Evolutionary conservation across 2,329 filamentous ascomycete species (phyloP).

Genomic region (Nemania abortiva): DNA sequence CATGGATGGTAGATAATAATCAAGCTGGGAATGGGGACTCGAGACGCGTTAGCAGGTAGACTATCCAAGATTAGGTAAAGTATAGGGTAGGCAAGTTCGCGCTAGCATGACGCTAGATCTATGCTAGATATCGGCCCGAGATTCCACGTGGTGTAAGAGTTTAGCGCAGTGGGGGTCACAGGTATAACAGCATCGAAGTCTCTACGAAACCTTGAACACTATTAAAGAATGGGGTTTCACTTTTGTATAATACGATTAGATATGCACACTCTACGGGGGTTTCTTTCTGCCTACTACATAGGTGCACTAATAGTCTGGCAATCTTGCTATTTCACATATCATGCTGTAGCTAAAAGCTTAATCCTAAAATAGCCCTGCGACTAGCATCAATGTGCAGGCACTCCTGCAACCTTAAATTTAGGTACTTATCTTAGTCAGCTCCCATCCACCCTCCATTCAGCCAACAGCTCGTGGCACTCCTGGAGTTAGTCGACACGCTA

Average conservation of each 20-base stretch:
- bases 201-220: no score
- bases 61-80: no score
- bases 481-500: slow-evolving; percentile 51
- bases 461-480: slow-evolving; percentile 55
- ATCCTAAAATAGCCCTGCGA: background rate
- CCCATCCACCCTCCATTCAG: slow-evolving; percentile 54
- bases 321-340: background rate
- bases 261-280: background rate
- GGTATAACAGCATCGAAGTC: no score
- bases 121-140: background rate
- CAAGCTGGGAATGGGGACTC: background rate
- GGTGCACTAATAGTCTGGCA: background rate
- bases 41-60: background rate
- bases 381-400: background rate
- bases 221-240: no score
- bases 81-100: no score
- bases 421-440: slow-evolving; percentile 22
- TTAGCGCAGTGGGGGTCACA: background rate
- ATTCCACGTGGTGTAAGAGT: background rate
- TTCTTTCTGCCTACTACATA: background rate
- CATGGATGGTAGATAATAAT: no score
- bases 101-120: background rate
- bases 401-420: background rate
- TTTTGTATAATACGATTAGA: background rate
- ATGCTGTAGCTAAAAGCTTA: background rate